These are phyloP conservation scores for Calocera viscosa DNA, from an alignment of 768 basidiomycete species.

Conservation along the genomic window DNA sequence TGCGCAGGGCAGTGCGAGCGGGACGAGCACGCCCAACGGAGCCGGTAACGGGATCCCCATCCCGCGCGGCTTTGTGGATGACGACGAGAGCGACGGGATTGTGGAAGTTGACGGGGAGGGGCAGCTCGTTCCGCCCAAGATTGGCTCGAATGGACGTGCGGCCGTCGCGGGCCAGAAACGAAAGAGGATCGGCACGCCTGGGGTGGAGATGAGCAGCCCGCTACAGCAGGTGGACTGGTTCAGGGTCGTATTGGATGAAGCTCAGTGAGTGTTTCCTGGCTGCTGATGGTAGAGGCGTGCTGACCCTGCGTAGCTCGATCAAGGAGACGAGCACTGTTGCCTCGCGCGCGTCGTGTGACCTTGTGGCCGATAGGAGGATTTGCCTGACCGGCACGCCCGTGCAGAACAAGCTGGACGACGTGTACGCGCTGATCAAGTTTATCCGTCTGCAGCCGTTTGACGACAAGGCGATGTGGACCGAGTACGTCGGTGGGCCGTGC, in stretches of 20 bases:
- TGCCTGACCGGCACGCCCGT: constrained; percentile 98
- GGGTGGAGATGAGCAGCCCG: constrained; percentile 52
- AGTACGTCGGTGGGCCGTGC: constrained; percentile 82
- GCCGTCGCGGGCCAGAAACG: constrained; percentile 55
- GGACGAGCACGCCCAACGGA: constrained; percentile 19
- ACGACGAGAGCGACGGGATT: constrained; percentile 50
- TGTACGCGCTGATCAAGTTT: constrained; percentile 95
- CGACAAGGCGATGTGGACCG: constrained; percentile 86
- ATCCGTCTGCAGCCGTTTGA: constrained; percentile 82
- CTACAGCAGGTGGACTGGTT: constrained; percentile 96
- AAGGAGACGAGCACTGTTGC: constrained; percentile 92
- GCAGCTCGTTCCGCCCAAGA: constrained; percentile 36
- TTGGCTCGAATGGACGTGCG: constrained; percentile 27
- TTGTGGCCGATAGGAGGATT: constrained; percentile 82
- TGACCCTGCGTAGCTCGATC: constrained; percentile 53
- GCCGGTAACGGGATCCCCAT: constrained; percentile 16
- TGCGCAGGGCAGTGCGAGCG: constrained; percentile 12
- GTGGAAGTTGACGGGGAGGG: constrained; percentile 58
- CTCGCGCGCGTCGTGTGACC: constrained; percentile 87
- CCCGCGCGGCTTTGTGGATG: constrained; percentile 23
- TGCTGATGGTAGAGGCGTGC: not conserved
- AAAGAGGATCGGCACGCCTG: constrained; percentile 37
- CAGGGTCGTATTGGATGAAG: constrained; percentile 83
- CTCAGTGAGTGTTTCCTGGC: constrained; percentile 57
- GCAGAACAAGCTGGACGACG: constrained; percentile 97